Base-by-base conservation (phyloP, 768 basidiomycete species). In the Ramaria sp. region DNA sequence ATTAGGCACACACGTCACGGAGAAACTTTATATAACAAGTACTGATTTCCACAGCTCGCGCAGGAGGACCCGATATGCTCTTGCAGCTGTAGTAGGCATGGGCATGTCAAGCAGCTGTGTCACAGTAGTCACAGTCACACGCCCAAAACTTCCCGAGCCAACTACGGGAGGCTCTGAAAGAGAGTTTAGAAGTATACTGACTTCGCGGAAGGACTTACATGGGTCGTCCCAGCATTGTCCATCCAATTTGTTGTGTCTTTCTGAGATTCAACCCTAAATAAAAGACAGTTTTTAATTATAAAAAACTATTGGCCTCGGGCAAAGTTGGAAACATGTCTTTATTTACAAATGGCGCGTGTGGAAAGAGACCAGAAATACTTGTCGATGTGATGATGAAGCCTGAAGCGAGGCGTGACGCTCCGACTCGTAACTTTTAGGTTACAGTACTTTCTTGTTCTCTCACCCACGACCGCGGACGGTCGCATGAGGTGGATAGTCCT, bases 21-120 rank as follows among this genome's bases (percentile, higher is more conserved):
- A 16, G 44, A 30, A 24, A 30, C 28, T n/a, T n/a, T n/a, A n/a
- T n/a, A n/a, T n/a, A 30, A 45, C 22, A 22, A 12, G 2, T 55
- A 55, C 53, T 9, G 53, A 55, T 55, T 55, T 55, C 10, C 22
- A 37, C 12, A 55, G 15, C 42, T 55, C 53, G 24, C 53, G 39
- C 22, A 55, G 36, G 34, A 55, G 53, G 5, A n/a, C 39, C n/a
- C 53, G 42, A 34, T 55, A 55, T 18, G 44, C 43, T 28, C 45
- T 45, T 15, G 15, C 20, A 30, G 24, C 36, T 25, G 51, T 27
- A 18, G 32, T 48, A 43, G n/a, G n/a, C n/a, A 1, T 48, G 25
- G 53, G 28, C 53, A 55, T 55, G 13, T 22, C 7, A 16, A 37
- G 38, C 20, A n/a, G 16, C 20, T 41, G 39, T 41, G 39, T 41